Percentiles rank a stretch among this genome's conserved stretches.
Evolutionary conservation across 768 basidiomycete species (phyloP).

Genomic region (Filobasidium floriforme): DNA sequence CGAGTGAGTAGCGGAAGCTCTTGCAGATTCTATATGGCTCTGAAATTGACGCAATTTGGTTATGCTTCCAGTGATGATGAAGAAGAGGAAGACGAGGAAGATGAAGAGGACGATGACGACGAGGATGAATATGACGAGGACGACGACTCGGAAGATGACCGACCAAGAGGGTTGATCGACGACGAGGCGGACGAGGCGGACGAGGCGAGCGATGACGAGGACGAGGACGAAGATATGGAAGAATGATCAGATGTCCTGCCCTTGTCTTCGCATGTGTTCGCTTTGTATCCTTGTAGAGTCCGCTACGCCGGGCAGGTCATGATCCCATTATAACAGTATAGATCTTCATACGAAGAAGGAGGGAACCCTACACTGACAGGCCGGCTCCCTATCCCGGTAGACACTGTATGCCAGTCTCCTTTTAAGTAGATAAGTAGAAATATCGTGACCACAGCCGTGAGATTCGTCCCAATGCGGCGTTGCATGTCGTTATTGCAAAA

Average conservation of each 20-base stretch:
- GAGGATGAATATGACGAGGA: slow-evolving; percentile 31
- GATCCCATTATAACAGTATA: too few species aligned
- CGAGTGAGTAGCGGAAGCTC: slow-evolving; percentile 16
- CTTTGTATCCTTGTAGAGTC: too few species aligned
- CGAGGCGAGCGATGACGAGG: slow-evolving; percentile 50
- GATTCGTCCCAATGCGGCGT: too few species aligned
- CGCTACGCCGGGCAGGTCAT: too few species aligned
- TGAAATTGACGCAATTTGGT: not conserved
- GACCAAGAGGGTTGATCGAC: slow-evolving; percentile 56
- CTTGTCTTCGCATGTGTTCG: not conserved
- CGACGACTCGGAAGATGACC: slow-evolving; percentile 52
- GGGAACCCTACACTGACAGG: too few species aligned
- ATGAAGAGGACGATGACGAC: slow-evolving; percentile 60
- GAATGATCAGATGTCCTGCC: slow-evolving; percentile 14
- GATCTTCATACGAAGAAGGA: too few species aligned
- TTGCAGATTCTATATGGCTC: not conserved
- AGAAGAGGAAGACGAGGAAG: slow-evolving; percentile 62
- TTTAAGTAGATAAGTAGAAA: too few species aligned
- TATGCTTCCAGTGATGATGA: slow-evolving; percentile 48
- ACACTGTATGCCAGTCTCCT: too few species aligned
- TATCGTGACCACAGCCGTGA: too few species aligned
- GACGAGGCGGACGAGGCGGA: slow-evolving; percentile 53
- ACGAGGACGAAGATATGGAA: slow-evolving; percentile 46
- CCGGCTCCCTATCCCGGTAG: too few species aligned
- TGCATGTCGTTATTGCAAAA: too few species aligned